Evolutionary conservation across 1,284 basidiomycete species (phyloP).

Genomic region (Binderoboletus segoi): DNA sequence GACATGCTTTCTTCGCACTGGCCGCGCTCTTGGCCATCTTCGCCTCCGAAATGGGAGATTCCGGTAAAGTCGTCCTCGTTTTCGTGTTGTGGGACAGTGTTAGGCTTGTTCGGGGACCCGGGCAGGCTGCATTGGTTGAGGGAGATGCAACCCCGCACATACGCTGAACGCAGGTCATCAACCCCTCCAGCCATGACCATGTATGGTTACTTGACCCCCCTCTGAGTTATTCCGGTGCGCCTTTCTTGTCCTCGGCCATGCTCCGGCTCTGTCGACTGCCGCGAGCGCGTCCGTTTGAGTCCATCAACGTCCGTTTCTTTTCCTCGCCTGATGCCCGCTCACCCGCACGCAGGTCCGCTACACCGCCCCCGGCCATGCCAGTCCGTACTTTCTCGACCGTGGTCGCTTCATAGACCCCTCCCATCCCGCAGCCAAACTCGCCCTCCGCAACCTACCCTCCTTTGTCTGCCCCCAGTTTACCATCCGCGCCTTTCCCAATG

Average conservation of each 20-base stretch:
- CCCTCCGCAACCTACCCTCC: slow-evolving; percentile 16
- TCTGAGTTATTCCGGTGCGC: too few relatives aligned
- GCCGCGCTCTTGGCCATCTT: too few relatives aligned
- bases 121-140: too few relatives aligned
- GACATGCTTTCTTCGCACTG: too few relatives aligned
- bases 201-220: too few relatives aligned
- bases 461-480: slow-evolving; percentile 25
- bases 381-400: slow-evolving; percentile 14
- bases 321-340: not conserved
- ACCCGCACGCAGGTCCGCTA: slow-evolving; percentile 2
- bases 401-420: slow-evolving; percentile 15
- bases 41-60: too few relatives aligned
- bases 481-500: slow-evolving; percentile 31
- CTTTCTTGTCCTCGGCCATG: not conserved
- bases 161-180: too few relatives aligned
- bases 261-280: slow-evolving; percentile 12
- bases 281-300: not conserved
- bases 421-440: slow-evolving; percentile 24
- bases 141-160: too few relatives aligned
- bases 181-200: too few relatives aligned
- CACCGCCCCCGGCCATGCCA: slow-evolving; percentile 16
- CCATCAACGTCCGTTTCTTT: slow-evolving; percentile 5
- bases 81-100: too few relatives aligned
- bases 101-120: too few relatives aligned
- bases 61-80: too few relatives aligned